Evolutionary conservation across 2,329 filamentous ascomycete genomes (phyloP).

Genomic region (Colletotrichum sidae): DNA sequence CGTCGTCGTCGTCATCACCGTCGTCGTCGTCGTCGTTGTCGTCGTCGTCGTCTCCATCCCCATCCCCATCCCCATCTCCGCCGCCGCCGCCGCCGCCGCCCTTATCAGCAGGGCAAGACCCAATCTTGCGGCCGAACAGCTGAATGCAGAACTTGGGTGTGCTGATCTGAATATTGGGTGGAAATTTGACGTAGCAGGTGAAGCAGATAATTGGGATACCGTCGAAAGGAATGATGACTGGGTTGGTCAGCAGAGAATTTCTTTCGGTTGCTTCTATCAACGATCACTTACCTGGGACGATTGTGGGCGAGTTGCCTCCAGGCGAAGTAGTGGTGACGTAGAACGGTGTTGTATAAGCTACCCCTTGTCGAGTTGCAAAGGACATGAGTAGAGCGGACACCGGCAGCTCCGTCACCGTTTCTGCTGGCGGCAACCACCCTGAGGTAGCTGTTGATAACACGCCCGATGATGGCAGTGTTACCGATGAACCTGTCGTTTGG

Average conservation of each 20-base stretch:
- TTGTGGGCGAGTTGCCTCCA: constrained; percentile 8
- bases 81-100: background rate
- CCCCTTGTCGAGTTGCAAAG: background rate
- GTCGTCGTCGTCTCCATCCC: background rate
- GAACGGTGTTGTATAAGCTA: constrained; percentile 6
- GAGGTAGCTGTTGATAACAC: no score
- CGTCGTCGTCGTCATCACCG: no score
- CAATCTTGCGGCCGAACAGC: constrained; percentile 18
- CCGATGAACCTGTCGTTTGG: no score
- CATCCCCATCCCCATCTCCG: background rate
- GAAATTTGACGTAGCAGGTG: constrained; percentile 2
- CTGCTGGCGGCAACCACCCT: no score
- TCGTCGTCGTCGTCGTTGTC: background rate
- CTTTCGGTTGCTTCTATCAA: accelerated
- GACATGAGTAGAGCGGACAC: background rate
- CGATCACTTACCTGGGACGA: constrained; percentile 19
- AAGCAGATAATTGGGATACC: constrained; percentile 22
- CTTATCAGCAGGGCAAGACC: constrained; percentile 8
- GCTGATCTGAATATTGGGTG: constrained; percentile 13
- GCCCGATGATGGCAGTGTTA: no score
- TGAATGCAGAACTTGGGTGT: constrained; percentile 19
- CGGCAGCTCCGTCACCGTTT: no score
- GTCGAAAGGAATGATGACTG: constrained; percentile 17
- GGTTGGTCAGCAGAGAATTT: background rate
- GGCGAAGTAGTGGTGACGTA: constrained; percentile 26